Evolutionary conservation across 2,329 filamentous ascomycete genomes (phyloP), one percentile per base, ranked within the genome.

Genomic region (Pseudogymnoascus sp.): DNA sequence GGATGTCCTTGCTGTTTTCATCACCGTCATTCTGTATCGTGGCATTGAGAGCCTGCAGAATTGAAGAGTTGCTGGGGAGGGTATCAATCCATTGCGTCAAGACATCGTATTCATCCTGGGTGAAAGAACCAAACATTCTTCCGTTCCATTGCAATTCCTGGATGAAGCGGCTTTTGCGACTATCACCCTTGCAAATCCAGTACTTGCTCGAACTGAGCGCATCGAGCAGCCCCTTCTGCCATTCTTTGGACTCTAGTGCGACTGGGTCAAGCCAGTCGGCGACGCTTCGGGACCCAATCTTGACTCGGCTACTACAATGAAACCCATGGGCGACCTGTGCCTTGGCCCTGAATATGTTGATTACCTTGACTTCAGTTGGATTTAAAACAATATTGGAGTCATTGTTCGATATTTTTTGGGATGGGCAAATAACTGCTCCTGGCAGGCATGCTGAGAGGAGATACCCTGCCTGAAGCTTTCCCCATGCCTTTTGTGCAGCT

Each of bases 101-200:
- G 2, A 72, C 65, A 12, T 72, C 70, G 16, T 75, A 71, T 66
- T 82, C 80, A 10, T 68, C 69, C 14, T 76, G 67, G 1, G 78
- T 81, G 67, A 82, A 82, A 18, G 78, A 73, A 0, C 79, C 79
- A 66, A 79, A 82, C 79, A 82, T 82, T 46, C 73, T 75, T 4
- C 79, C 80, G 23, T 75, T 74, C 78, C 79, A 81, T 0, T 66
- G 70, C 6, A 81, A 67, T 67, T 78, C 78, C 42, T 71, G 73
- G 1, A 81, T 67, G 2, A 82, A 70, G 21, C 67, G 72, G 63
- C 79, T 81, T 36, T 74, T 73, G 1, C 67, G 59, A 61, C 76
- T 76, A 38, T 74, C 68, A 4, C 79, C 79, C 42, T 70, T 72
- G 44, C 71, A 66, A 3, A 81, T 69, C 79, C 79, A 81, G 11